phyloP scores from a whole-genome alignment of 2,329 filamentous ascomycete genomes.

The Didymella pomorum region DNA sequence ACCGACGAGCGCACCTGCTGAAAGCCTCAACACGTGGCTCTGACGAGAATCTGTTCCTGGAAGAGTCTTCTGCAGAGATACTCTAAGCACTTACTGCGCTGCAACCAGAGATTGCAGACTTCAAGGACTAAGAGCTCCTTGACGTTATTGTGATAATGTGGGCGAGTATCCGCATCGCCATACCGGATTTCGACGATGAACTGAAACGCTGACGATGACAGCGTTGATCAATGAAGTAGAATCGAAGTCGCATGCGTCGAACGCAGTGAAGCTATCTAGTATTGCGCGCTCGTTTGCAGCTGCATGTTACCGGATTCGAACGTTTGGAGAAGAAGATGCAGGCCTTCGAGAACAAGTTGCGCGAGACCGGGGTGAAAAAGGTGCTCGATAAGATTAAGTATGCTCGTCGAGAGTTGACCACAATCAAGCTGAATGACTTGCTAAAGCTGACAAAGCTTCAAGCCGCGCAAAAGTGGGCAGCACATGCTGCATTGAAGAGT shows the following conservation, averaged over 20 bases:
- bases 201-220: slow-evolving; percentile 25
- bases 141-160: slow-evolving; percentile 29
- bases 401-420: slow-evolving; percentile 15
- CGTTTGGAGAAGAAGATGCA: not conserved
- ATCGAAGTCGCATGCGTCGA: slow-evolving; percentile 1
- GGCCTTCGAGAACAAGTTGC: not conserved
- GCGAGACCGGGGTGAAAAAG: not conserved
- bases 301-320: not conserved
- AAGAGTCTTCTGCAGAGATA: slow-evolving; percentile 10
- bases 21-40: not conserved
- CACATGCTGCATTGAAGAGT: not conserved
- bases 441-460: slow-evolving; percentile 25
- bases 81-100: slow-evolving; percentile 27
- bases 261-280: not conserved
- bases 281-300: slow-evolving; percentile 1
- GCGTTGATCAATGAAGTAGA: slow-evolving; percentile 13
- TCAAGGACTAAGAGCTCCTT: slow-evolving; percentile 23
- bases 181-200: slow-evolving; percentile 29
- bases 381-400: slow-evolving; percentile 16
- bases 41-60: slow-evolving; percentile 1
- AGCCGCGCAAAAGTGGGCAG: slow-evolving; percentile 25
- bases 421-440: slow-evolving; percentile 18
- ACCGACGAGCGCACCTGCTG: not conserved
- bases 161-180: slow-evolving; percentile 27
- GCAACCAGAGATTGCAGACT: slow-evolving; percentile 29